A percentile compares a stretch with the other conserved stretches of the same genome.
Conservation (phyloP, 108 stramenopile genomes). For the Parmales sp. region DNA sequence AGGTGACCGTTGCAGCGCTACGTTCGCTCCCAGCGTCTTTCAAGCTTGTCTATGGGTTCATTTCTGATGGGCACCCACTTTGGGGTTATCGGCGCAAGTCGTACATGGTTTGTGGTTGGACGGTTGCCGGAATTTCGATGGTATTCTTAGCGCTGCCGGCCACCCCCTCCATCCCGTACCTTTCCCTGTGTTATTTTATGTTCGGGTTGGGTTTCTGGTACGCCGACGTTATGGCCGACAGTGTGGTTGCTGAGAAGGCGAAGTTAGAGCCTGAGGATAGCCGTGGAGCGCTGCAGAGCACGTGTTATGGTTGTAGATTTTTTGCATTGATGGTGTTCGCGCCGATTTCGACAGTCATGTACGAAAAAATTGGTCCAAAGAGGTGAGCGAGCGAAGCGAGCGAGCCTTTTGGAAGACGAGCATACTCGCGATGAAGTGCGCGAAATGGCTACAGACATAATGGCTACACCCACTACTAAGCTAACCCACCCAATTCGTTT, state of each 20-base stretch:
- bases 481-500: no score
- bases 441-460: no score
- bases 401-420: no score
- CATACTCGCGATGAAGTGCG: no score
- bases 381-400: no score
- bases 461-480: no score
- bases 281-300: slow-evolving; percentile 57
- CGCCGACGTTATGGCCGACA: slow-evolving; percentile 76
- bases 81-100: slow-evolving; percentile 59
- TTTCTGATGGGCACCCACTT: slow-evolving; percentile 28
- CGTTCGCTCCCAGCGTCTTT: slow-evolving; percentile 21
- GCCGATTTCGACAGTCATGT: slow-evolving; percentile 51
- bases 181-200: slow-evolving; percentile 36
- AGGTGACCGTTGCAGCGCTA: slow-evolving; percentile 49
- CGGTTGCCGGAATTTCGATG: slow-evolving; percentile 43
- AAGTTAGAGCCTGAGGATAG: slow-evolving; percentile 60
- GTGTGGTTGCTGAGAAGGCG: slow-evolving; percentile 73
- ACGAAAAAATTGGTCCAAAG: slow-evolving; percentile 42
- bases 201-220: slow-evolving; percentile 72
- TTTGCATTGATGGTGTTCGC: slow-evolving; percentile 70
- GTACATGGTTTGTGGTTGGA: slow-evolving; percentile 69
- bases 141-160: slow-evolving; percentile 29
- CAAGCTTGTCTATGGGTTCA: slow-evolving; percentile 34
- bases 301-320: slow-evolving; percentile 69
- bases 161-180: slow-evolving; percentile 51